Evolutionary conservation across 2,329 filamentous ascomycete genomes (phyloP).

Genomic region (Aspergillus puulaauensis): DNA sequence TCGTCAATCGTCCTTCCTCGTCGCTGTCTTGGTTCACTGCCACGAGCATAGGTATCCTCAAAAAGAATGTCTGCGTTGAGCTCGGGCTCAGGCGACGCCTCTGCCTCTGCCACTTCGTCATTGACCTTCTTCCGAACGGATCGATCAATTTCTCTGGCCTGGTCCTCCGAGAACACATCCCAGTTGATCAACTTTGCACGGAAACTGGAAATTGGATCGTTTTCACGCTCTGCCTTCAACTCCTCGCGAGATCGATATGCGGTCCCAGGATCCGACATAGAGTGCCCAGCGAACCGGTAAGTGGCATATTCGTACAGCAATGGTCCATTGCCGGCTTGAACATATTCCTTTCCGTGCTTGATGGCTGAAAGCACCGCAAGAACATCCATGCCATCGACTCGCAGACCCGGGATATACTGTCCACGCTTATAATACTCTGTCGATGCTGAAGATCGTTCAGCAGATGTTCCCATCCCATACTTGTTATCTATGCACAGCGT

Average conservation of each 20-base stretch:
- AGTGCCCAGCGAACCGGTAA: slow-evolving; percentile 97
- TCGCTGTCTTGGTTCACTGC: slow-evolving; percentile 80
- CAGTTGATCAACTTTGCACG: slow-evolving; percentile 96
- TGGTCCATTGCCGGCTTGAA: slow-evolving; percentile 75
- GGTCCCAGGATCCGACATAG: slow-evolving; percentile 97
- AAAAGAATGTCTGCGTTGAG: slow-evolving; percentile 76
- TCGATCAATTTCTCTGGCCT: slow-evolving; percentile 92
- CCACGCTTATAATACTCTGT: slow-evolving; percentile 99
- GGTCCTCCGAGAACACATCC: slow-evolving; percentile 82
- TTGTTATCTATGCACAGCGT: slow-evolving; percentile 74
- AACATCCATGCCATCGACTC: slow-evolving; percentile 98
- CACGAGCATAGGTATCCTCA: slow-evolving; percentile 89
- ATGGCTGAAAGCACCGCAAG: slow-evolving; percentile 93
- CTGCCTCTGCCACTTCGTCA: slow-evolving; percentile 80
- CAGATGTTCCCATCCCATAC: slow-evolving; percentile 97
- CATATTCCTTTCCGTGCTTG: slow-evolving; percentile 84
- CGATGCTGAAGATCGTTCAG: slow-evolving; percentile 82
- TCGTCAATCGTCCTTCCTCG: slow-evolving; percentile 83
- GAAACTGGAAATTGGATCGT: slow-evolving; percentile 92
- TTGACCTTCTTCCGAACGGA: slow-evolving; percentile 80
- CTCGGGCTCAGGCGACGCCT: slow-evolving; percentile 80
- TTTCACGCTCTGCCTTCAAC: slow-evolving; percentile 90
- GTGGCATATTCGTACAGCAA: slow-evolving; percentile 96
- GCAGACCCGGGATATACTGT: slow-evolving; percentile 96
- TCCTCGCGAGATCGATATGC: slow-evolving; percentile 98